A percentile compares a stretch with the other conserved stretches of the same genome.
Evolutionary conservation across 306 rosid genomes (phyloP).

Genomic region (Albizia julibrissin): DNA sequence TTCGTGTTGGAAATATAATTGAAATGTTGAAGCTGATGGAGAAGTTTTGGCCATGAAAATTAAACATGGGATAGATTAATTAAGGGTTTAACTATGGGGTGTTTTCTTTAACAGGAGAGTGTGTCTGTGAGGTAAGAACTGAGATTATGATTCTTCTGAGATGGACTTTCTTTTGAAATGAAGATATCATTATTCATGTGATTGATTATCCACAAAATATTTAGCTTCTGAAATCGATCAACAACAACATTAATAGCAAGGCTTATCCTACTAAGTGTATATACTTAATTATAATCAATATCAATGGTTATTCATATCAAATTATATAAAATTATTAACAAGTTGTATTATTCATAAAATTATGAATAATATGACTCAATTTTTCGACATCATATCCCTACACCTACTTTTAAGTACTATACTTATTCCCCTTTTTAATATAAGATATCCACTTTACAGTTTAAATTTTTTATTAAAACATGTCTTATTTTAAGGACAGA

Average conservation of each 20-base stretch:
- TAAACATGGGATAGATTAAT: neutral
- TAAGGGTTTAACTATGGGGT: neutral
- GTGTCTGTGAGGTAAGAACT: neutral
- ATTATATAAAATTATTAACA: neutral
- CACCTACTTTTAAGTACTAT: too few species aligned
- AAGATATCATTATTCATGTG: neutral
- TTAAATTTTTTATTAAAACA: too few species aligned
- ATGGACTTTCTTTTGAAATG: neutral
- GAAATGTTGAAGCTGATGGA: neutral
- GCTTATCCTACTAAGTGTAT: too few species aligned
- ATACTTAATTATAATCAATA: neutral
- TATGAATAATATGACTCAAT: neutral
- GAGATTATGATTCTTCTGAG: neutral
- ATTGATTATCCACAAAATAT: neutral
- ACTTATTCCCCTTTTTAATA: too few species aligned
- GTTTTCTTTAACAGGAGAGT: neutral
- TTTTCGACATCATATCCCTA: neutral
- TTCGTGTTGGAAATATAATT: neutral
- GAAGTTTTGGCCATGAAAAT: neutral
- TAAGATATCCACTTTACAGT: too few species aligned
- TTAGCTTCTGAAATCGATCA: neutral
- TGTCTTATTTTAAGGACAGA: too few species aligned
- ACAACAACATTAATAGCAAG: too few species aligned
- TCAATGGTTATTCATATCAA: neutral
- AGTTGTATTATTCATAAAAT: neutral